These are phyloP conservation scores for Neonothopanus nambi DNA, from an alignment of 1,284 basidiomycete species.

Conservation along the genomic window DNA sequence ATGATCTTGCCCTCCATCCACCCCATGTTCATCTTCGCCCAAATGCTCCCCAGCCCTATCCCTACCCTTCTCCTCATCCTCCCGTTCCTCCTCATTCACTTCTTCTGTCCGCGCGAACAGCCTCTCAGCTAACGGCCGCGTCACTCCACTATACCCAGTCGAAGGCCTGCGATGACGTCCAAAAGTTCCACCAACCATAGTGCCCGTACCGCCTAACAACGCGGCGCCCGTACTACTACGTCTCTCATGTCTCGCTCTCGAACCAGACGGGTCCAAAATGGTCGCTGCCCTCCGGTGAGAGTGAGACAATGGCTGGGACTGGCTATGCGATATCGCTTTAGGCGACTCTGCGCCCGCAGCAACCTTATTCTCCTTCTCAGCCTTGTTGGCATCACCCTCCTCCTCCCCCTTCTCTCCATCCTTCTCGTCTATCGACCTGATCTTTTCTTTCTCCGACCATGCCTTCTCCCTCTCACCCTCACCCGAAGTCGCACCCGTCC, in stretches of 20 bases:
- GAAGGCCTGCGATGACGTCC: conserved; percentile 68
- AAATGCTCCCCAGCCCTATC: conserved; percentile 24
- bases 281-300: conserved; percentile 72
- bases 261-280: conserved; percentile 63
- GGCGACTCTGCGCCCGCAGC: conserved; percentile 14
- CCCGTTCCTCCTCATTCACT: conserved; percentile 41
- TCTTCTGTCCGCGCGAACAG: conserved; percentile 54
- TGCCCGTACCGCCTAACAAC: conserved; percentile 44
- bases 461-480: conserved; percentile 11
- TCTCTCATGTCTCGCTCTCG: conserved; percentile 60
- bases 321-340: conserved; percentile 42
- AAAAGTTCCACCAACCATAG: conserved; percentile 54
- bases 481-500: conserved; percentile 4
- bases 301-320: conserved; percentile 57
- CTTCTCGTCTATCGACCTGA: conserved; percentile 22
- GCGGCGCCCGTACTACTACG: conserved; percentile 74
- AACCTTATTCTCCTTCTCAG: conserved; percentile 3
- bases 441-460: conserved; percentile 18
- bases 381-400: conserved; percentile 17
- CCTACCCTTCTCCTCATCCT: conserved; percentile 37
- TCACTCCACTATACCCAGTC: conserved; percentile 50
- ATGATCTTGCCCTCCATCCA: conserved; percentile 28
- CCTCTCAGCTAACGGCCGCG: conserved; percentile 44
- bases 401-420: conserved; percentile 16
- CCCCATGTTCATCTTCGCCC: conserved; percentile 26